These are phyloP conservation scores for Lactarius tabidus DNA, from an alignment of 768 basidiomycete genomes.

Conservation along the genomic window DNA sequence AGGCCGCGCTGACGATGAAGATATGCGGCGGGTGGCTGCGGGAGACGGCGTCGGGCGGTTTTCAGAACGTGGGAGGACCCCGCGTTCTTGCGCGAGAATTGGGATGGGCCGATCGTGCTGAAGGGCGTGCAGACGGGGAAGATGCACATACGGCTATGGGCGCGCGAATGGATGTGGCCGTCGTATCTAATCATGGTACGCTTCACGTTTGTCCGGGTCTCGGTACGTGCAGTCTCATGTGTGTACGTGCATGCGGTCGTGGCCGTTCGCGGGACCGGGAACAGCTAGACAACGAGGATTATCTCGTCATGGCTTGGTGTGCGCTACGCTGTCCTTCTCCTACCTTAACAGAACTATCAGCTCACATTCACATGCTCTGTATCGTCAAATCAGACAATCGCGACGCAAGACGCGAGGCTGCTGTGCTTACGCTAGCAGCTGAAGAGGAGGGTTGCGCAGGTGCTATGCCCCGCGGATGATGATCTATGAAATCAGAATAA, in stretches of 20 bases:
- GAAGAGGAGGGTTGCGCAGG: no score
- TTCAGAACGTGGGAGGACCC: constrained; percentile 70
- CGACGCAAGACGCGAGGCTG: no score
- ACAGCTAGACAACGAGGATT: no score
- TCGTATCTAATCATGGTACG: constrained; percentile 79
- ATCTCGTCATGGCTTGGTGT: no score
- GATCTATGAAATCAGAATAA: no score
- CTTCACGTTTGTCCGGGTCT: background rate
- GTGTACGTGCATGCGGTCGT: background rate
- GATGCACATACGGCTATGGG: constrained; percentile 72
- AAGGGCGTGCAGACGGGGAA: constrained; percentile 70
- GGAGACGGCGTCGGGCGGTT: constrained; percentile 59
- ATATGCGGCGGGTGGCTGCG: constrained; percentile 61
- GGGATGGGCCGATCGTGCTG: constrained; percentile 73
- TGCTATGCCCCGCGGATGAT: no score
- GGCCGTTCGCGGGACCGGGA: no score
- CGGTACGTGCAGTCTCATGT: background rate
- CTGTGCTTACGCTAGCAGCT: no score
- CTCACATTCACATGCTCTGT: no score
- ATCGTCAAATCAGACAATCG: no score
- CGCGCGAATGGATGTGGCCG: constrained; percentile 61
- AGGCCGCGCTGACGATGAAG: constrained; percentile 36
- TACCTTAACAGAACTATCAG: no score
- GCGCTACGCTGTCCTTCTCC: no score
- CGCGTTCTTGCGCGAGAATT: constrained; percentile 61